Conservation (phyloP, 371 early-diverging fungal genomes). For the Dentiscutata heterogama region DNA sequence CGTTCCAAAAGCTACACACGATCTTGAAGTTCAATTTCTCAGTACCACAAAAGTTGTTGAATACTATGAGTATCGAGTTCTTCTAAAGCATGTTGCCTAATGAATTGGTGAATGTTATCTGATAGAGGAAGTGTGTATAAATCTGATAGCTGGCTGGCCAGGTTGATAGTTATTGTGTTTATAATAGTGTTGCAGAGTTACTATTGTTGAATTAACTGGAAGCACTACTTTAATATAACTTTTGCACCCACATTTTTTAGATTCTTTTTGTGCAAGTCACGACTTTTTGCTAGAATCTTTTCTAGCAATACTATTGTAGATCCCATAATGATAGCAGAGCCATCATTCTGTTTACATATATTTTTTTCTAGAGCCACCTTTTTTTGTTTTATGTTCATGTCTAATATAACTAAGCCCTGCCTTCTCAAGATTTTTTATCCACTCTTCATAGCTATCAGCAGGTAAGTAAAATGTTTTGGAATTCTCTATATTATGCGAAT, state of each 20-base stretch:
- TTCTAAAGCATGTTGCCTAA: no score
- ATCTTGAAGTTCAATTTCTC: no score
- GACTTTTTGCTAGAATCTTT: neutral
- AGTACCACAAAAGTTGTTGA: no score
- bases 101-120: no score
- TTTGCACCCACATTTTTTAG: neutral
- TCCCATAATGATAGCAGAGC: neutral
- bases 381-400: neutral
- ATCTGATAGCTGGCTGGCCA: neutral
- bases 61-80: no score
- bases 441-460: no score
- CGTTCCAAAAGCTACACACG: no score
- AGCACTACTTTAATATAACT: neutral
- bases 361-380: neutral
- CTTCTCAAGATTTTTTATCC: neutral
- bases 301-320: neutral
- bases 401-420: neutral
- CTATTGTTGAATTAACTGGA: neutral
- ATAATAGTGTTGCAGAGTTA: neutral
- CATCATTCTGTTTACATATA: neutral
- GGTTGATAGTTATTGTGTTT: neutral
- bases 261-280: neutral
- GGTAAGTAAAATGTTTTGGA: no score
- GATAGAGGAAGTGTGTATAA: neutral
- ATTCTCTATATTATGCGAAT: no score